Conservation (phyloP, 805 yeast species). For the Starmerella powellii region DNA sequence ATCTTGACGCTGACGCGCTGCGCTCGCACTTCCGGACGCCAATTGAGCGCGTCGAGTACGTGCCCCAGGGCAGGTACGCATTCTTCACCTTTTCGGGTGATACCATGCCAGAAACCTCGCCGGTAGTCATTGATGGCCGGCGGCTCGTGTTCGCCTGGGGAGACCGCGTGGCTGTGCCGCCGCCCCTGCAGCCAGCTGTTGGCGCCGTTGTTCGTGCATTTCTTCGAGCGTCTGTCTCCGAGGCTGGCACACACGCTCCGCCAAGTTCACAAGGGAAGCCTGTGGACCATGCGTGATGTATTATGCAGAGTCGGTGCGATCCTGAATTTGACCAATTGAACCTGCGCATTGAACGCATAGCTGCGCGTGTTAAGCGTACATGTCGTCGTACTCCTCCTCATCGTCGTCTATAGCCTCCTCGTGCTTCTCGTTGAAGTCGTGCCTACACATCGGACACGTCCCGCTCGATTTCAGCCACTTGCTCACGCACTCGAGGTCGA, state of each 20-base stretch:
- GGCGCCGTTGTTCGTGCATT: constrained; percentile 13
- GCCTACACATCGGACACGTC: constrained; percentile 76
- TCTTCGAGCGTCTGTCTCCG: not conserved
- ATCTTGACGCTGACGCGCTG: constrained; percentile 39
- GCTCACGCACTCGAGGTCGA: constrained; percentile 80
- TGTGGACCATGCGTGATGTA: no score
- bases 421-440: constrained; percentile 39
- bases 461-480: constrained; percentile 64
- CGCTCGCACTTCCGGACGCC: constrained; percentile 37
- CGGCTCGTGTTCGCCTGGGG: constrained; percentile 27
- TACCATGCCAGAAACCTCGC: constrained; percentile 27
- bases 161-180: constrained; percentile 22
- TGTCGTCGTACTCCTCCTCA: constrained; percentile 58
- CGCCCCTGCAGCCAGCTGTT: constrained; percentile 3
- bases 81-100: constrained; percentile 44
- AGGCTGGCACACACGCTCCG: no score
- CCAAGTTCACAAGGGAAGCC: no score
- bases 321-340: no score
- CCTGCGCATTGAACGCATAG: not conserved
- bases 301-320: no score
- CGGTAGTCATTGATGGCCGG: constrained; percentile 24
- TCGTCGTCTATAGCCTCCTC: constrained; percentile 43
- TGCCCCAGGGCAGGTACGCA: constrained; percentile 53
- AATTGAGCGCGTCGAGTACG: constrained; percentile 38
- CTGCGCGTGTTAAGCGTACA: constrained; percentile 45